Conservation (phyloP, 805 yeast species). For the Hanseniaspora vineae region DNA sequence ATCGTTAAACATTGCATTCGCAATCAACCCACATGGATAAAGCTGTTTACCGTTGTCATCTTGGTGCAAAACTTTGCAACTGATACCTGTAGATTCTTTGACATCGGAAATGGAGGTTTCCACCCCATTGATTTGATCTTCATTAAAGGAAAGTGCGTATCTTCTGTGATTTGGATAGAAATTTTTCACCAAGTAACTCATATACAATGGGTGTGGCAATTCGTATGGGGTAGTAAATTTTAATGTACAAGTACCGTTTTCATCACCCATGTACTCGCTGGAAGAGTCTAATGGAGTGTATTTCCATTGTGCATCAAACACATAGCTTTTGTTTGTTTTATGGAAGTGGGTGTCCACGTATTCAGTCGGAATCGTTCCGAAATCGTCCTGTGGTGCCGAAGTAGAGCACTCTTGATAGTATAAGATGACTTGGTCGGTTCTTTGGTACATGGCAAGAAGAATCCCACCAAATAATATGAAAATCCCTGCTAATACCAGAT, state of each 20-base stretch:
- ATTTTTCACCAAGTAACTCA: slow-evolving; percentile 76
- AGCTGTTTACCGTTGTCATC: slow-evolving; percentile 39
- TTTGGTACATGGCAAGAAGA: slow-evolving; percentile 54
- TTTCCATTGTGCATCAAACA: slow-evolving; percentile 54
- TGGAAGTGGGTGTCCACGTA: slow-evolving; percentile 48
- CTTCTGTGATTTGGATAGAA: slow-evolving; percentile 92
- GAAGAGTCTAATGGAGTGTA: slow-evolving; percentile 23
- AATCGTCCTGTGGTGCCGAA: slow-evolving; percentile 33
- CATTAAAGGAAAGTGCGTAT: slow-evolving; percentile 78
- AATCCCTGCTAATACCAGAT: slow-evolving; percentile 59
- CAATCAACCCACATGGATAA: slow-evolving; percentile 93
- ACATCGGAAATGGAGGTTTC: slow-evolving; percentile 45
- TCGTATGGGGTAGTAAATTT: slow-evolving; percentile 62
- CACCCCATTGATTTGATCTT: slow-evolving; percentile 70
- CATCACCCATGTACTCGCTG: slow-evolving; percentile 23
- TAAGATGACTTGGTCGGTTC: slow-evolving; percentile 58
- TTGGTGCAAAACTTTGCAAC: slow-evolving; percentile 54
- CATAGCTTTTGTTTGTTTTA: slow-evolving; percentile 21
- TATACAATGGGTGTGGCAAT: slow-evolving; percentile 58
- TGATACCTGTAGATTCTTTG: slow-evolving; percentile 33
- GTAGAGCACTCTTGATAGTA: slow-evolving; percentile 63
- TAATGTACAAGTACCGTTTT: slow-evolving; percentile 51
- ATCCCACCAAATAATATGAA: slow-evolving; percentile 88
- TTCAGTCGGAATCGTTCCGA: slow-evolving; percentile 41
- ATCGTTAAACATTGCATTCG: slow-evolving; percentile 87